Percentiles rank a stretch among this genome's conserved stretches.
phyloP scores from a whole-genome alignment of 306 rosid species.

The Medicago ruthenica region DNA sequence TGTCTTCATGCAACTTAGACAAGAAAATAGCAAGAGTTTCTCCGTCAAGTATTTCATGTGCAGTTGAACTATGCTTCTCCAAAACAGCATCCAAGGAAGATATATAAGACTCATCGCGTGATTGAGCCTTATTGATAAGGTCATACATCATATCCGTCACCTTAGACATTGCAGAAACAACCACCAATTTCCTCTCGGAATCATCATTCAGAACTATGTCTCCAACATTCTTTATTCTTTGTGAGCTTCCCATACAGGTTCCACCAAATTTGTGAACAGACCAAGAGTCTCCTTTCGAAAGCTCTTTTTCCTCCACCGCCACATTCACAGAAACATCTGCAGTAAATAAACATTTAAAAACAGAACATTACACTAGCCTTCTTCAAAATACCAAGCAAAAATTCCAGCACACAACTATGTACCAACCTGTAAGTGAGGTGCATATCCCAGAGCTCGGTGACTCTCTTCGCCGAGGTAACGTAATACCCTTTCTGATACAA shows the following conservation, averaged over 20 bases:
- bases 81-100: slow-evolving; percentile 79
- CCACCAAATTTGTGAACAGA: slow-evolving; percentile 99
- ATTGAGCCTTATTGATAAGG: slow-evolving; percentile 87
- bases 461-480: slow-evolving; percentile 38
- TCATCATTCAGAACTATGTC: slow-evolving; percentile 73
- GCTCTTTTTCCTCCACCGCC: slow-evolving; percentile 59
- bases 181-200: slow-evolving; percentile 83
- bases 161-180: slow-evolving; percentile 97
- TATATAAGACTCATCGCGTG: slow-evolving; percentile 80
- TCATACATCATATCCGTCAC: slow-evolving; percentile 98
- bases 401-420: slow-evolving; percentile 24
- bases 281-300: slow-evolving; percentile 81
- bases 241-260: slow-evolving; percentile 88
- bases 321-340: slow-evolving; percentile 54
- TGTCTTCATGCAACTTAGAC: slow-evolving; percentile 71
- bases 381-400: slow-evolving; percentile 14
- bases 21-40: slow-evolving; percentile 75
- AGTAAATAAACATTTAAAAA: slow-evolving; percentile 9
- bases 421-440: slow-evolving; percentile 52
- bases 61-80: slow-evolving; percentile 83
- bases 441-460: slow-evolving; percentile 20
- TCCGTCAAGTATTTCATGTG: slow-evolving; percentile 83
- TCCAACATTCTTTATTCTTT: slow-evolving; percentile 83
- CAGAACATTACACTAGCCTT: neutral
- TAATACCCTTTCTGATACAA: slow-evolving; percentile 50